Evolutionary conservation across 2,329 filamentous ascomycete genomes (phyloP).

Genomic region (Nothophoma quercina): DNA sequence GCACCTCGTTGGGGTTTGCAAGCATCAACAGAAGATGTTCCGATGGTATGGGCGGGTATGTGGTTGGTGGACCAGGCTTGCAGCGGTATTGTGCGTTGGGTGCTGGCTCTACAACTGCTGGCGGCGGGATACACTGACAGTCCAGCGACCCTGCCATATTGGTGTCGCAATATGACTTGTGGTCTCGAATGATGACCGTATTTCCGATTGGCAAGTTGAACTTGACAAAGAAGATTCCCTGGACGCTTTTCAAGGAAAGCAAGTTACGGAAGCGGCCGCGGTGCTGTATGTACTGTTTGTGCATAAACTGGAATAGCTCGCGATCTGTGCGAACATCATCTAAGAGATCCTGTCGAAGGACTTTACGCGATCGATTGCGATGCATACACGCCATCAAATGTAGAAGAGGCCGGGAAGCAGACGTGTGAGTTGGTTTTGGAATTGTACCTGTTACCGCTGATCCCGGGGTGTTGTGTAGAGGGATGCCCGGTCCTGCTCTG

Average conservation of each 20-base stretch:
- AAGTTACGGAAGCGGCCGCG: constrained; percentile 16
- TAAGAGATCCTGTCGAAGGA: constrained; percentile 29
- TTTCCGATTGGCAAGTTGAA: constrained; percentile 26
- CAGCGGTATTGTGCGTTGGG: constrained; percentile 34
- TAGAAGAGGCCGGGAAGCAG: not conserved
- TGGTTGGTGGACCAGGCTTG: constrained; percentile 23
- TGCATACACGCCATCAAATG: constrained; percentile 34
- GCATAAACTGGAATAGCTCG: constrained; percentile 28
- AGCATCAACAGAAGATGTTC: constrained; percentile 31
- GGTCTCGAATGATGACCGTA: constrained; percentile 31
- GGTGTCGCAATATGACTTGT: constrained; percentile 22
- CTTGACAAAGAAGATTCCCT: constrained; percentile 33
- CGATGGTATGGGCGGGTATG: constrained; percentile 32
- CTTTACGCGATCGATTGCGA: constrained; percentile 14
- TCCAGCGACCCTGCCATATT: not conserved
- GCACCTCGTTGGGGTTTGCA: constrained; percentile 23
- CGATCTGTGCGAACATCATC: constrained; percentile 26
- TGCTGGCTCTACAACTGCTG: constrained; percentile 29
- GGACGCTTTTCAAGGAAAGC: constrained; percentile 25
- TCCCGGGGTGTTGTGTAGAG: not conserved
- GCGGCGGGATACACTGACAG: constrained; percentile 36
- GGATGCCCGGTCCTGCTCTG: constrained; percentile 5
- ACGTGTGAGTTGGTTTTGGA: not conserved
- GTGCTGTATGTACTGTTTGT: constrained; percentile 16
- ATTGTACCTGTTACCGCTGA: not conserved